These are phyloP conservation scores for Calycina herbarum DNA, from an alignment of 2,329 filamentous ascomycete genomes.

Conservation along the genomic window DNA sequence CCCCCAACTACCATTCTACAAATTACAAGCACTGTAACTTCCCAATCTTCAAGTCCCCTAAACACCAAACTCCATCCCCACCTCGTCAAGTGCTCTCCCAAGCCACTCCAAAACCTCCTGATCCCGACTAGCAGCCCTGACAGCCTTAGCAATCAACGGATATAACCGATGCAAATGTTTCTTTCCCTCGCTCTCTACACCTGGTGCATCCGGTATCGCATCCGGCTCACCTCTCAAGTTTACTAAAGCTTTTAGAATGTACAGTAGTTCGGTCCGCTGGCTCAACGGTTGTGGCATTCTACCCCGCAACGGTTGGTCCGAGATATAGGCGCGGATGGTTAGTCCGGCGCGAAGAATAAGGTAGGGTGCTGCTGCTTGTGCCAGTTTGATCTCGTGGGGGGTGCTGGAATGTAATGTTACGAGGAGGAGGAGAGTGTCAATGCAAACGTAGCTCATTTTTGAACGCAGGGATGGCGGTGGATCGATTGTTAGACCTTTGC, in stretches of 20 bases:
- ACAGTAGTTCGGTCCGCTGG: slow-evolving; percentile 75
- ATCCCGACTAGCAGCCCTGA: slow-evolving; percentile 62
- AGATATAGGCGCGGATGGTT: slow-evolving; percentile 79
- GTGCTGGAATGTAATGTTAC: slow-evolving; percentile 53
- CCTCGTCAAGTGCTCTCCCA: slow-evolving; percentile 59
- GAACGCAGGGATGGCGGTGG: slow-evolving; percentile 63
- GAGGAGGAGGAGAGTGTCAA: slow-evolving; percentile 75
- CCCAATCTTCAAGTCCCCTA: slow-evolving; percentile 15
- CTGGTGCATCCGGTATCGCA: slow-evolving; percentile 61
- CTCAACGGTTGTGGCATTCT: slow-evolving; percentile 84
- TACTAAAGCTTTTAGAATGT: slow-evolving; percentile 67
- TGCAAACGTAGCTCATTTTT: slow-evolving; percentile 76
- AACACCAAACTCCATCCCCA: slow-evolving; percentile 55
- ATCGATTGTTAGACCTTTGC: slow-evolving; percentile 72
- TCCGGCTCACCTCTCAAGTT: slow-evolving; percentile 67
- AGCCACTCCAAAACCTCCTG: slow-evolving; percentile 58
- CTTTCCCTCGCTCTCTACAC: slow-evolving; percentile 56
- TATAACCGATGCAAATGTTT: slow-evolving; percentile 82
- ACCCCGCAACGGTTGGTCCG: slow-evolving; percentile 87
- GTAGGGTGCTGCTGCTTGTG: slow-evolving; percentile 75
- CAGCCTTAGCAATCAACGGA: slow-evolving; percentile 68
- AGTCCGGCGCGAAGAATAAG: slow-evolving; percentile 80
- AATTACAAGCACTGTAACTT: not conserved
- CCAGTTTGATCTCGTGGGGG: slow-evolving; percentile 48
- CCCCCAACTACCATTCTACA: not conserved